Evolutionary conservation across 371 early-diverging fungal genomes (phyloP).

Genomic region (Vairimorpha apis): DNA sequence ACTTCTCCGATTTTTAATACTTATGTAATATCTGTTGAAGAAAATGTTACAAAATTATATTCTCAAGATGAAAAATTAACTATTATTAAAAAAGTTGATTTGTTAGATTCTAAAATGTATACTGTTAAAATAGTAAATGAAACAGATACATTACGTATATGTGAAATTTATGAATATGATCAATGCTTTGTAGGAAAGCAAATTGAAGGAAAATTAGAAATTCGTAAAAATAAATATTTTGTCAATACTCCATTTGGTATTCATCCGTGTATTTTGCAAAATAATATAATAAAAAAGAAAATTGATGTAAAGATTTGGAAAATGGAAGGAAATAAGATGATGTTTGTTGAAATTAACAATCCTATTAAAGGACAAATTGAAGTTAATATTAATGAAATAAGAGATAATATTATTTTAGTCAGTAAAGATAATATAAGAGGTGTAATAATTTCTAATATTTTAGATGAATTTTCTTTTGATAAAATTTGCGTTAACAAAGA

Average conservation of each 20-base stretch:
- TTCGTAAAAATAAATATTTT: neutral
- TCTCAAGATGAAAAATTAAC: slow-evolving; percentile 33
- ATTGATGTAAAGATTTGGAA: slow-evolving; percentile 15
- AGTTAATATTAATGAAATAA: slow-evolving; percentile 12
- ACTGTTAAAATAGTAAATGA: slow-evolving; percentile 36
- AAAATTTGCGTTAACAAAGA: too few species aligned
- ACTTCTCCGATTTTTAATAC: slow-evolving; percentile 44
- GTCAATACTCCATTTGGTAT: slow-evolving; percentile 13
- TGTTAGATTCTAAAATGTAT: slow-evolving; percentile 20
- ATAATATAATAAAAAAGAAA: slow-evolving; percentile 16
- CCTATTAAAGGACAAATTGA: slow-evolving; percentile 27
- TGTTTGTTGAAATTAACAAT: slow-evolving; percentile 49
- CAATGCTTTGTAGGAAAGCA: neutral
- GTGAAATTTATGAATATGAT: slow-evolving; percentile 31
- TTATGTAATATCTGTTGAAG: slow-evolving; percentile 36
- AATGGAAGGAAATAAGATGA: neutral
- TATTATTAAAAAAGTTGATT: slow-evolving; percentile 18
- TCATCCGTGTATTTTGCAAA: slow-evolving; percentile 38
- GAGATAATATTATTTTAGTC: slow-evolving; percentile 11
- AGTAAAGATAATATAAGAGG: slow-evolving; percentile 35
- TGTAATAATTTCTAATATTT: slow-evolving; percentile 1
- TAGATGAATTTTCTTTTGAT: too few species aligned
- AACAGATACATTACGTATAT: slow-evolving; percentile 25
- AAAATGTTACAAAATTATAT: slow-evolving; percentile 32
- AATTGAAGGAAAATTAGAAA: slow-evolving; percentile 6